Percentiles rank a stretch among this genome's conserved stretches.
Evolutionary conservation across 768 basidiomycete species (phyloP).

Genomic region (Kwoniella dejecticola): DNA sequence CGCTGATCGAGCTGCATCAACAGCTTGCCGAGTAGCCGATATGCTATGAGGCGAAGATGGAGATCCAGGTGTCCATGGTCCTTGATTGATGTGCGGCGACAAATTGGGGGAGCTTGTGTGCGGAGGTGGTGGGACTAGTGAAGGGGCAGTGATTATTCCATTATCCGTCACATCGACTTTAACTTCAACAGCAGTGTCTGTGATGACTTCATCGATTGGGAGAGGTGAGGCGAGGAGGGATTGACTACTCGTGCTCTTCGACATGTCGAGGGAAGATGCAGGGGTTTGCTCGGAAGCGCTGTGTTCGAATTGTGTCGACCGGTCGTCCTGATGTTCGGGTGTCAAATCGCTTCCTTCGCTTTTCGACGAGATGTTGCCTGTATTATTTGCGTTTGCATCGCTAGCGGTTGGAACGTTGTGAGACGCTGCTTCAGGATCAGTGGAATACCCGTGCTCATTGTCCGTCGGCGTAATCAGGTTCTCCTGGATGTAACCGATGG

Average conservation of each 20-base stretch:
- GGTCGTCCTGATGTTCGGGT: not conserved
- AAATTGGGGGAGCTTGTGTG: constrained; percentile 4
- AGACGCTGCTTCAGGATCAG: no score
- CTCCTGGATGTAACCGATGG: no score
- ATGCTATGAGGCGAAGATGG: constrained; percentile 44
- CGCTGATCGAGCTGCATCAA: constrained; percentile 34
- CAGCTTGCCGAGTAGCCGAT: constrained; percentile 41
- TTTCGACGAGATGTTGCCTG: no score
- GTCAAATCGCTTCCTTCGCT: no score
- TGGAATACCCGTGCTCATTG: no score
- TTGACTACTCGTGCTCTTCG: constrained; percentile 4
- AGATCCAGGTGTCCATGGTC: constrained; percentile 31
- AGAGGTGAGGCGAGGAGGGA: constrained; percentile 33
- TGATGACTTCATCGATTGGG: constrained; percentile 21
- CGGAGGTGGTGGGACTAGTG: constrained; percentile 11
- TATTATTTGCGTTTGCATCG: no score
- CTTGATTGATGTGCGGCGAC: constrained; percentile 10
- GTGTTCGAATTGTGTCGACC: constrained; percentile 15
- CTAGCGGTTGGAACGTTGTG: no score
- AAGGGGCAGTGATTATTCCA: constrained; percentile 11
- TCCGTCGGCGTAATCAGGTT: no score
- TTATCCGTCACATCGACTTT: constrained; percentile 3
- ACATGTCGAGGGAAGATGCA: not conserved
- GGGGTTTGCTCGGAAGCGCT: constrained; percentile 13
- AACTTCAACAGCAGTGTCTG: not conserved